Evolutionary conservation across 768 basidiomycete species (phyloP), one percentile per base, ranked within the genome.

Genomic region (Naematelia encephala): DNA sequence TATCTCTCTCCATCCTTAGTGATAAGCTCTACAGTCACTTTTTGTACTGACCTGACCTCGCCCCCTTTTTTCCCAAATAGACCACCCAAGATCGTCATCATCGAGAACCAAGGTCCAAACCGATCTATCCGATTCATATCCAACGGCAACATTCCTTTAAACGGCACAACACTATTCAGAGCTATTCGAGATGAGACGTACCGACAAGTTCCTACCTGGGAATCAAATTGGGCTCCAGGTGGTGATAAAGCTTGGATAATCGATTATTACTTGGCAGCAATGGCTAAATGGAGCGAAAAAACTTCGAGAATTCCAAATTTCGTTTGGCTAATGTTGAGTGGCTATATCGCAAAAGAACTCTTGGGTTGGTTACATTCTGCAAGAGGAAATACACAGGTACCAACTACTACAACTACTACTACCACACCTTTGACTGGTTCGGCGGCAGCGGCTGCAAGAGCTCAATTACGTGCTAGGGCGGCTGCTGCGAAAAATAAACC

Each of bases 121-220:
- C 34, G 34, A 8, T 39, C 34, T 39, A 39, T 39, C 8, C 34
- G 34, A 8, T 78, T 91, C 56, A 82, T 85, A 57, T 77, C 89
- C 4, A 81, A 79, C 27, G 80, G 82, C 2, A 85, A 85, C 34
- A 39, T 39, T 39, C 34, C 34, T 39, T 16, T 39, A 16, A 39
- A 39, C 34, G 34, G 34, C 34, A 39, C 34, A 19, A 75, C 82
- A 16, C 71, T 94, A 42, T 84, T 85, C 51, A 80, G 82, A 52
- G 90, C 87, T 75, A 78, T 94, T 57, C 80, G 81, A 62, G 80
- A 82, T 11, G 86, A 88, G 59, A 81, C 74, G 19, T 92, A 85
- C 84, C 80, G 80, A 56, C 69, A 79, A 2, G 83, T 83, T n/a
- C 80, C 83, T 5, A 83, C 85, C 1, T 94, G 91, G 91, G 77